Percentiles rank a stretch among this genome's conserved stretches.
phyloP scores from a whole-genome alignment of 73 alveolate species.

The Effrenium voratum region DNA sequence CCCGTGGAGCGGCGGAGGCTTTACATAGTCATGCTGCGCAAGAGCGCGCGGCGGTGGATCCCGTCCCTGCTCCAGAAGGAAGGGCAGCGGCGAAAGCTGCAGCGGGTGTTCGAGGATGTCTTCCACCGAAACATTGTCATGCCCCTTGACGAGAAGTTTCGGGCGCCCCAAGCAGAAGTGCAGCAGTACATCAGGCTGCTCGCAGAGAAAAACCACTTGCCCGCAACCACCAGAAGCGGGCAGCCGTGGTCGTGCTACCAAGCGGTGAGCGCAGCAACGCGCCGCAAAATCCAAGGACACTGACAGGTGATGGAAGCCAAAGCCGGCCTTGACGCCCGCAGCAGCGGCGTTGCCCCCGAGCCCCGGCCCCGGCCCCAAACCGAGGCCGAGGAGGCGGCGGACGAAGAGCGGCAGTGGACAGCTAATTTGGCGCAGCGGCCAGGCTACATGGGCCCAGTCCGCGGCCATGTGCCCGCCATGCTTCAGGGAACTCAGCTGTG shows the following conservation, averaged over 20 bases:
- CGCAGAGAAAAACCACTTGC: neutral
- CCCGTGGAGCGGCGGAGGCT: neutral
- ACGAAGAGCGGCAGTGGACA: too few relatives aligned
- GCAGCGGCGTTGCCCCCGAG: too few relatives aligned
- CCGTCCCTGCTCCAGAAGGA: neutral
- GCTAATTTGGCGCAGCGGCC: too few relatives aligned
- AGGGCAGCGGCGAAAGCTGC: too few relatives aligned
- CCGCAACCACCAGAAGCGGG: neutral
- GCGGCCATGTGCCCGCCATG: too few relatives aligned
- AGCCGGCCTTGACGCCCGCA: neutral
- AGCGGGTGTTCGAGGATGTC: neutral
- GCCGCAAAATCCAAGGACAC: neutral
- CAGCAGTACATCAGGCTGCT: neutral
- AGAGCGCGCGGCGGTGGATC: neutral
- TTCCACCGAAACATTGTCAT: neutral
- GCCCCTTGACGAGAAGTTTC: neutral
- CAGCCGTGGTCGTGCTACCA: neutral
- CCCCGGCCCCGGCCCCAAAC: too few relatives aligned
- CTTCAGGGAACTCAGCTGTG: too few relatives aligned
- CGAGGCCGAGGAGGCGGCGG: too few relatives aligned
- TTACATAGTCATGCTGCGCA: neutral
- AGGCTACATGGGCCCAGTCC: too few relatives aligned
- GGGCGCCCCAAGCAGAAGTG: neutral
- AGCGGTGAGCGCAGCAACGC: neutral
- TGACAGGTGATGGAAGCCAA: neutral